Evolutionary conservation across 2,329 filamentous ascomycete genomes (phyloP), one percentile per base, ranked within the genome.

Genomic region (Byssothecium circinans): DNA sequence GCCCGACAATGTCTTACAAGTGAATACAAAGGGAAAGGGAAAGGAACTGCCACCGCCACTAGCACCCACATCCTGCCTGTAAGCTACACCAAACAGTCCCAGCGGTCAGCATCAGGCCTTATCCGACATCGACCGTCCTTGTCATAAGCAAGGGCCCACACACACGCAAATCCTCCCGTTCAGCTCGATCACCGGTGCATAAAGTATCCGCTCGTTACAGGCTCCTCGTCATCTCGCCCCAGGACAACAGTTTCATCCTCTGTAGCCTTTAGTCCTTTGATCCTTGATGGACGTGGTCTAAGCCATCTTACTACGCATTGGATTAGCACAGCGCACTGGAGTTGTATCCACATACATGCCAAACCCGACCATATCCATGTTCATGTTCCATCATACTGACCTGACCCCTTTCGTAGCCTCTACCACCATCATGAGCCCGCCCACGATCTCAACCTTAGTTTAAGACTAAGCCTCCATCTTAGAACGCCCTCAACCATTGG

Each of bases 341-440:
- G 7, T 5, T 14, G 38, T 11, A 15, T 27, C 45, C 45, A 47
- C 8, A 38, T 11, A 34, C 8, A 38, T 11, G 25, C 37, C 37
- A 19, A 19, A 14, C 12, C 34, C 23, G 27, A 11, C 38, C 38
- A 30, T 32, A 8, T n/a, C 25, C 8, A 22, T 22, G 27, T 20
- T 18, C 36, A 35, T n/a, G 19, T 15, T 6, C 10, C 6, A 25
- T 6, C 23, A 18, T 20, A 14, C n/a, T 19, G 12, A 17, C 25
- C 15, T 30, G 25, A 40, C 43, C 27, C 10, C 20, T 39, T 17
- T 20, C 18, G 30, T 18, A 12, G 5, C 29, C 29, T 25, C 18
- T 40, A 15, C 27, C 17, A 40, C 23, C 37, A 36, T n/a, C 37
- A 33, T 46, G 37, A 0, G 88, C 87, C n/a, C n/a, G n/a, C n/a